phyloP scores from a whole-genome alignment of 2,329 filamentous ascomycete genomes.

The Fusarium papillatum region DNA sequence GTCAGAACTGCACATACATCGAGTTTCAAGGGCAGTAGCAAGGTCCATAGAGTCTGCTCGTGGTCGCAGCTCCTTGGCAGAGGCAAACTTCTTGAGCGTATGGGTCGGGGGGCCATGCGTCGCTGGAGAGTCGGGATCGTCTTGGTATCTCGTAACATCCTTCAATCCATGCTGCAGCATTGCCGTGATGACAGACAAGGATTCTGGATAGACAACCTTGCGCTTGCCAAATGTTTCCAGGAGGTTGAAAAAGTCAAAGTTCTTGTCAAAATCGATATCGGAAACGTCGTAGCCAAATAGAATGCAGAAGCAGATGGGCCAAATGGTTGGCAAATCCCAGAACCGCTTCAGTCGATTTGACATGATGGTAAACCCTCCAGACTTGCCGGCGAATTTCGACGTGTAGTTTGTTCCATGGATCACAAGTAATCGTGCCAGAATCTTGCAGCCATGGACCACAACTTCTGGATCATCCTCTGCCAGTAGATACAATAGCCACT shows the following conservation, averaged over 20 bases:
- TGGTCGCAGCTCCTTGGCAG: slow-evolving; percentile 45
- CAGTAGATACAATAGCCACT: slow-evolving; percentile 94
- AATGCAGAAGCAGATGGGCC: slow-evolving; percentile 90
- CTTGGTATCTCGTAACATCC: slow-evolving; percentile 73
- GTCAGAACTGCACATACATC: slow-evolving; percentile 56
- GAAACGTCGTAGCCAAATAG: slow-evolving; percentile 88
- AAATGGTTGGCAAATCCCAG: slow-evolving; percentile 89
- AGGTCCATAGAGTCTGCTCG: slow-evolving; percentile 77
- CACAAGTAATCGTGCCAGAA: slow-evolving; percentile 87
- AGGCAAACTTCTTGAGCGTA: slow-evolving; percentile 20
- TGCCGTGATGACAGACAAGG: slow-evolving; percentile 82
- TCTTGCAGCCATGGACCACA: slow-evolving; percentile 84
- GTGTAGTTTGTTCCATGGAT: slow-evolving; percentile 86
- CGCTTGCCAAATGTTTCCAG: slow-evolving; percentile 79
- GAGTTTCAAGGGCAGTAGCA: slow-evolving; percentile 68
- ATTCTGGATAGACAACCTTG: slow-evolving; percentile 81
- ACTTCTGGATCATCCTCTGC: slow-evolving; percentile 89
- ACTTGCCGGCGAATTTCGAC: slow-evolving; percentile 86
- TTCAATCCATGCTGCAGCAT: slow-evolving; percentile 92
- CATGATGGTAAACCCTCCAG: slow-evolving; percentile 90
- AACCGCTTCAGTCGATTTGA: slow-evolving; percentile 85
- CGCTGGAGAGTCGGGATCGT: slow-evolving; percentile 69
- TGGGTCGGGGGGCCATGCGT: slow-evolving; percentile 26
- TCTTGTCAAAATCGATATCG: slow-evolving; percentile 78
- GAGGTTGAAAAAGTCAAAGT: slow-evolving; percentile 82